phyloP scores from a whole-genome alignment of 768 basidiomycete species.

The Boletus fagicola region DNA sequence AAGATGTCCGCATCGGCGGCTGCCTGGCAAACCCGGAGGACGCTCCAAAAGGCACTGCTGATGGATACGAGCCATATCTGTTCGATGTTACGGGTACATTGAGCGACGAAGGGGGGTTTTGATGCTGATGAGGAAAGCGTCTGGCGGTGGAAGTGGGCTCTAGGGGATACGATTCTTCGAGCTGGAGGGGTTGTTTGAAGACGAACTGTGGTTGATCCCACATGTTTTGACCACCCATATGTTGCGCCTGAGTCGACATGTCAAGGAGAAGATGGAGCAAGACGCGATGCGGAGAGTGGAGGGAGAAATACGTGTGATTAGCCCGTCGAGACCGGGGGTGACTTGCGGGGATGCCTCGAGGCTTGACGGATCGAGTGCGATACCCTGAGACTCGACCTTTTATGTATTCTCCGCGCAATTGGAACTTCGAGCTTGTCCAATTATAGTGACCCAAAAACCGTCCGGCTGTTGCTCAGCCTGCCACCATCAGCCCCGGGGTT shows the following conservation, averaged over 20 bases:
- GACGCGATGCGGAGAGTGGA: not conserved
- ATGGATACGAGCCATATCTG: conserved; percentile 14
- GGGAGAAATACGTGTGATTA: conserved; percentile 1
- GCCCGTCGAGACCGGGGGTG: not conserved
- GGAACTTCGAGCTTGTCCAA: not conserved
- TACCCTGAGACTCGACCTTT: not conserved
- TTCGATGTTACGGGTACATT: conserved; percentile 1
- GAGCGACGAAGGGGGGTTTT: not conserved
- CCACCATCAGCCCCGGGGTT: too few species aligned
- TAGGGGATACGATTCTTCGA: conserved; percentile 29
- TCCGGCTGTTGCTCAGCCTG: conserved; percentile 12
- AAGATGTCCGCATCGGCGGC: conserved; percentile 8
- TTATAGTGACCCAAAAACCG: not conserved
- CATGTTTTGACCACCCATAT: conserved; percentile 1
- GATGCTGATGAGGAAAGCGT: conserved; percentile 15
- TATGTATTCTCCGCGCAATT: conserved; percentile 8
- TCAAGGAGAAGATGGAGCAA: not conserved
- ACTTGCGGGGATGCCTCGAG: not conserved
- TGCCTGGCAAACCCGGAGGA: conserved; percentile 14
- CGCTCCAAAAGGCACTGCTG: conserved; percentile 10
- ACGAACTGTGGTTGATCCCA: conserved; percentile 22
- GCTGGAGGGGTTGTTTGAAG: conserved; percentile 23
- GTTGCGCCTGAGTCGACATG: conserved; percentile 28
- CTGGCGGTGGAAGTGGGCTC: conserved; percentile 5
- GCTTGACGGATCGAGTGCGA: not conserved